These are phyloP conservation scores for Petunia secreta DNA, from an alignment of 257 asterid species.

Conservation along the genomic window DNA sequence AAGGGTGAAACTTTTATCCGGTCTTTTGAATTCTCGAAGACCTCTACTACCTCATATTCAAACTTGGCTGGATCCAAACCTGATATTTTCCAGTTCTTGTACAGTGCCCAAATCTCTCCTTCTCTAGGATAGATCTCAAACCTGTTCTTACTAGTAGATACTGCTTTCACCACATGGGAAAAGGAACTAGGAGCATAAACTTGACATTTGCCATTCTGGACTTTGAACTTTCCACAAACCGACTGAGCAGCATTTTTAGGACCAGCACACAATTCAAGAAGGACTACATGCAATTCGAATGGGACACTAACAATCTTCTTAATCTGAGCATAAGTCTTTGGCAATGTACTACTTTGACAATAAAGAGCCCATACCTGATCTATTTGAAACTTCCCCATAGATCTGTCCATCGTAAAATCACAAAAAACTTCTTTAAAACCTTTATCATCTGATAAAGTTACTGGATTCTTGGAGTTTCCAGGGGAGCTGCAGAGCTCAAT, in stretches of 20 bases:
- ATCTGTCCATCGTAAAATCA: conserved; percentile 31
- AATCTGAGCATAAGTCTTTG: conserved; percentile 34
- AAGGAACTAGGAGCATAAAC: conserved; percentile 23
- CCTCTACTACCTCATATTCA: conserved; percentile 38
- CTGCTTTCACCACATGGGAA: conserved; percentile 36
- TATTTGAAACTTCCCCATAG: conserved; percentile 25
- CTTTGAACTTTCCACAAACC: conserved; percentile 33
- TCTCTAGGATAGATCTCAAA: conserved; percentile 31
- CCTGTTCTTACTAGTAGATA: background rate
- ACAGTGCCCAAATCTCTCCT: conserved; percentile 44
- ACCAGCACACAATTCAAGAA: conserved; percentile 22
- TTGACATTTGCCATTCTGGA: conserved; percentile 2
- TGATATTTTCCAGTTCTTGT: conserved; percentile 29
- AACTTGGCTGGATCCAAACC: conserved; percentile 26
- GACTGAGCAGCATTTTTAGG: conserved; percentile 11
- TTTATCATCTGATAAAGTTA: conserved; percentile 23
- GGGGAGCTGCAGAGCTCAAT: background rate
- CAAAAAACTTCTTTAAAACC: conserved; percentile 25
- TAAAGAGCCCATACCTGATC: conserved; percentile 43
- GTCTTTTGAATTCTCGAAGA: conserved; percentile 4
- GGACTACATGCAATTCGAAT: conserved; percentile 30
- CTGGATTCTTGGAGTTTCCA: conserved; percentile 20
- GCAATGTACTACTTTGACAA: conserved; percentile 28
- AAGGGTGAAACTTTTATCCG: conserved; percentile 31
- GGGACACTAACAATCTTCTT: conserved; percentile 30